Evolutionary conservation across 2,329 filamentous ascomycete species (phyloP).

Genomic region (Phialophora macrospora): DNA sequence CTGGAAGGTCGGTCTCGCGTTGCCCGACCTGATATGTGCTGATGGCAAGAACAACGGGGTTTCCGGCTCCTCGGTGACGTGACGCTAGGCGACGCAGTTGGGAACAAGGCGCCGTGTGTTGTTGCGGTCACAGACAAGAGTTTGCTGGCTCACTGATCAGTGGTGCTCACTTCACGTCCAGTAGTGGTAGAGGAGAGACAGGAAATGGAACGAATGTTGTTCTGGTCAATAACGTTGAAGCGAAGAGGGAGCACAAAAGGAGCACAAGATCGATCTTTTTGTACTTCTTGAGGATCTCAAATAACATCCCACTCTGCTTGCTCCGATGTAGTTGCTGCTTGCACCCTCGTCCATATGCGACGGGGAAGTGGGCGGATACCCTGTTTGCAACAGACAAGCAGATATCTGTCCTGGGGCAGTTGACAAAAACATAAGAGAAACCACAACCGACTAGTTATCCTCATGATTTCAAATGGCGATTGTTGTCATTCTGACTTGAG

Average conservation of each 20-base stretch:
- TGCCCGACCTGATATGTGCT: neutral
- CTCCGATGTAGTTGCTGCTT: neutral
- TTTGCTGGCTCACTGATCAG: neutral
- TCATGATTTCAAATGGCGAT: neutral
- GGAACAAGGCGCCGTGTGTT: neutral
- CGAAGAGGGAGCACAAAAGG: conserved; percentile 17
- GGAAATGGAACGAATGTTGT: neutral
- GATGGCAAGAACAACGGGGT: neutral
- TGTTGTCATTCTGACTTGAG: neutral
- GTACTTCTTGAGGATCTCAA: conserved; percentile 27
- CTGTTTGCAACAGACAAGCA: neutral
- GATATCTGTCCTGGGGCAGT: neutral
- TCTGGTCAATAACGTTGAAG: conserved; percentile 4
- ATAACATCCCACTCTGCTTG: neutral
- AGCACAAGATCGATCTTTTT: conserved; percentile 30
- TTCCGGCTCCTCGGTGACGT: neutral
- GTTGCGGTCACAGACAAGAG: neutral
- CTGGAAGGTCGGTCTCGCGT: neutral
- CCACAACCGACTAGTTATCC: conserved; percentile 2
- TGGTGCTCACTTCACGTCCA: neutral
- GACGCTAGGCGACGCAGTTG: neutral
- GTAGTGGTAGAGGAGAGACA: neutral
- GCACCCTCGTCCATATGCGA: neutral
- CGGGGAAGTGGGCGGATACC: neutral
- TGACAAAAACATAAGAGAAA: neutral